Base-by-base conservation (phyloP, 2,329 filamentous ascomycete genomes). In the Aspergillus sergii region DNA sequence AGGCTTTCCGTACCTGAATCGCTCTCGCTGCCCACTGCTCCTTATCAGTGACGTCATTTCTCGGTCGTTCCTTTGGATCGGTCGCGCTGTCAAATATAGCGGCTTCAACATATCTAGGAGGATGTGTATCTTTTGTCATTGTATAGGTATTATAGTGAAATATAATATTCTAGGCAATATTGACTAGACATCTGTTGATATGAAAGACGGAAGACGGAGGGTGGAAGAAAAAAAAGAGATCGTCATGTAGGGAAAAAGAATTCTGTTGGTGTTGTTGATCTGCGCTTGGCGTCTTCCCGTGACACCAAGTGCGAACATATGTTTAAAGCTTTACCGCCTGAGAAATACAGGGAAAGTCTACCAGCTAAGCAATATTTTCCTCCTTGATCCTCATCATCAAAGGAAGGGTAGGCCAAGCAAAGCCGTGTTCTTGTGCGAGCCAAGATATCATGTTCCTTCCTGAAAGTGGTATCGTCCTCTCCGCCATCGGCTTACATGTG, bases 21-120 rank as follows among this genome's bases (percentile, higher is more conserved):
- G 28, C 32, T 26, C n/a, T n/a, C 30, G 51, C 51, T 6, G 51
- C 51, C 51, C 51, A 54, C 30, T 54, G 30, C 51, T 54, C 30
- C 50, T 36, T 53, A 53, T 53, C 50, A 53, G 50, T 53, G 50
- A 53, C 50, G 50, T 53, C 51, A 54, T 36, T 28, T 4, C 10
- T 30, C 28, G 16, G 30, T 36, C 26, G 51, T 23, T 34, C 51
- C 51, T 36, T 36, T 23, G 28, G 51, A 36, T 54, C 30, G 8
- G 28, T 54, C 21, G 30, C 26, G 48, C 23, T 51, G 23, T 19
- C 9, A n/a, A 28, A 10, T 5, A 1, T 3, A 4, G 41, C 16
- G 14, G 36, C 9, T 39, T 19, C 3, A 14, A 19, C 6, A 2
- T 5, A 34, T 34, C 3, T 39, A 9, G 39, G 2, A n/a, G 7